phyloP scores from a whole-genome alignment of 805 yeast genomes.

The Ogataea parapolymorpha region DNA sequence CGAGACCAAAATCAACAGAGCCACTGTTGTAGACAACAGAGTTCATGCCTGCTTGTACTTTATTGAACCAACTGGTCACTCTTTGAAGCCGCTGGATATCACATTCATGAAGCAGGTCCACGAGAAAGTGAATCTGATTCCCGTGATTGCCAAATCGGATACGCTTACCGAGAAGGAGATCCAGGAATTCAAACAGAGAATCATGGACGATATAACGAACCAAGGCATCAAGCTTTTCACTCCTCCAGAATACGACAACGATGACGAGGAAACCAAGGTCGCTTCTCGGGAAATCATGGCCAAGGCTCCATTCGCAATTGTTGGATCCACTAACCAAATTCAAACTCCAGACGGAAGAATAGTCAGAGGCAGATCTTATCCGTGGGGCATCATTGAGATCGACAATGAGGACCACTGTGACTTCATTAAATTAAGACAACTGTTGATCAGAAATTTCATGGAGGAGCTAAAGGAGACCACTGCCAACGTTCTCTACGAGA shows the following conservation, averaged over 20 bases:
- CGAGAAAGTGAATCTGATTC: slow-evolving; percentile 89
- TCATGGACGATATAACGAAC: slow-evolving; percentile 69
- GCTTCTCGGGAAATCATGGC: slow-evolving; percentile 65
- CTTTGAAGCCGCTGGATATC: slow-evolving; percentile 83
- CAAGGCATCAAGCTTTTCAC: slow-evolving; percentile 73
- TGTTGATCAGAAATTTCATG: slow-evolving; percentile 83
- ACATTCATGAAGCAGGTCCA: slow-evolving; percentile 84
- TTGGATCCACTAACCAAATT: slow-evolving; percentile 79
- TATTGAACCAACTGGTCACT: slow-evolving; percentile 96
- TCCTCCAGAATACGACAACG: slow-evolving; percentile 73
- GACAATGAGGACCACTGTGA: slow-evolving; percentile 94
- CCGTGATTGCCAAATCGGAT: slow-evolving; percentile 93
- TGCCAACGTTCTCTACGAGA: slow-evolving; percentile 71
- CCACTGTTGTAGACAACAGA: slow-evolving; percentile 71
- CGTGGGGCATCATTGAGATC: slow-evolving; percentile 96
- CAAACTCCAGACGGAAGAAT: slow-evolving; percentile 68
- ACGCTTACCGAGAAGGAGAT: slow-evolving; percentile 88
- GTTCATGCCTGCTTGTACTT: slow-evolving; percentile 92
- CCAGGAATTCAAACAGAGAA: slow-evolving; percentile 66
- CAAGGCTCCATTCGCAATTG: slow-evolving; percentile 87
- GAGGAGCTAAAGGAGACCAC: slow-evolving; percentile 93
- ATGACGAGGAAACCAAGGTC: slow-evolving; percentile 73
- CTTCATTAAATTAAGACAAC: slow-evolving; percentile 82
- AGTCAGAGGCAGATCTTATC: slow-evolving; percentile 90
- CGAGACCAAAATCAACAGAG: slow-evolving; percentile 79